Evolutionary conservation across 208 protist species (phyloP).

Genomic region (Zelonia costaricensis): DNA sequence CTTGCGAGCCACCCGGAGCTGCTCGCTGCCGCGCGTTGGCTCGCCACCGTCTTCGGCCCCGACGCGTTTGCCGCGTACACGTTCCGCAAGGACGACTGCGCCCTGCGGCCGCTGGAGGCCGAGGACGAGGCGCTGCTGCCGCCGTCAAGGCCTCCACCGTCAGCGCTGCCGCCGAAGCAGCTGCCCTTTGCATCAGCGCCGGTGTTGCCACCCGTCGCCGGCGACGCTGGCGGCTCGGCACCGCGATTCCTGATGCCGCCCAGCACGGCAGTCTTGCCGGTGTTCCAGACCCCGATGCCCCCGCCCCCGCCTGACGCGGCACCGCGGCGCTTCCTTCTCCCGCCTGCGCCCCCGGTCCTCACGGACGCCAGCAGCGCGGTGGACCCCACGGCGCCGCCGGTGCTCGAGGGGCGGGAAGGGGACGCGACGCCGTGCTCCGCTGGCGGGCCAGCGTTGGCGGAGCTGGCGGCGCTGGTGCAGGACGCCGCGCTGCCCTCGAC

Average conservation of each 20-base stretch:
- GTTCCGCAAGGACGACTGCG: conserved; percentile 31
- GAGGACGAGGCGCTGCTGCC: too few species aligned
- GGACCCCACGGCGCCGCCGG: not conserved
- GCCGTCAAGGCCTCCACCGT: too few species aligned
- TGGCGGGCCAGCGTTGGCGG: conserved; percentile 2
- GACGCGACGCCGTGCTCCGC: conserved; percentile 19
- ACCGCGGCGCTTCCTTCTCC: conserved; percentile 6
- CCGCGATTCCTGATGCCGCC: too few species aligned
- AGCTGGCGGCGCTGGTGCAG: conserved; percentile 26
- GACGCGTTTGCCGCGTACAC: conserved; percentile 54
- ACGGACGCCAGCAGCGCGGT: conserved; percentile 3
- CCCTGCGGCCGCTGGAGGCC: conserved; percentile 32
- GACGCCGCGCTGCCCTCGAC: conserved; percentile 6
- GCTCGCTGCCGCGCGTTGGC: conserved; percentile 34
- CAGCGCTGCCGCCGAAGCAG: too few species aligned
- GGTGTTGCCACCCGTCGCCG: too few species aligned
- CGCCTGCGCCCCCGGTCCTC: conserved; percentile 14
- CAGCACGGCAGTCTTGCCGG: too few species aligned
- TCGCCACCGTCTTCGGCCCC: conserved; percentile 56
- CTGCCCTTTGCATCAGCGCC: too few species aligned
- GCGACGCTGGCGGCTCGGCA: too few species aligned
- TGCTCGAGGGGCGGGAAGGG: not conserved
- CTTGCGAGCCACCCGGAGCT: conserved; percentile 46
- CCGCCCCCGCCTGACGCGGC: too few species aligned
- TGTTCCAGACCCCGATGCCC: not conserved